Evolutionary conservation across 2,329 filamentous ascomycete genomes (phyloP), one percentile per base, ranked within the genome.

Genomic region (Hypoxylon sp.): DNA sequence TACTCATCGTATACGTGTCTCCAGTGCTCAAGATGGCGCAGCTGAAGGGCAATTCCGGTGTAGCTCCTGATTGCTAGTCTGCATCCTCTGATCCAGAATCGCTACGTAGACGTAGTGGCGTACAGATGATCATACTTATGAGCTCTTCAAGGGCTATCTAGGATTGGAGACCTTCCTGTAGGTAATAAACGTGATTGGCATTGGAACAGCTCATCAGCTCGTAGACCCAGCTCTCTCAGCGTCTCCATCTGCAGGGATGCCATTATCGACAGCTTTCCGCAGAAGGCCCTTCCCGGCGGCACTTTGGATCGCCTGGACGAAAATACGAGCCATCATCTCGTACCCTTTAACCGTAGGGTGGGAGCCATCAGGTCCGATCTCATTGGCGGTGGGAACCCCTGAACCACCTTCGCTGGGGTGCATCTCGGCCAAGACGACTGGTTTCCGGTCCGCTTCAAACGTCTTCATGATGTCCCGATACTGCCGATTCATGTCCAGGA

Each of bases 401-500:
- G 69, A 53, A 0, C 51, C 61, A 17, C 65, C 70, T 11, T 71
- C 58, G 50, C 64, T 66, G 5, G 69, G 70, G 54, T 73, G 70
- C 74, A 75, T 74, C 56, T 76, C 74, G n/a, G 73, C 72, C 25
- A 76, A 55, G 17, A 76, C 70, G 22, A 76, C 73, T 0, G 71
- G 66, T 44, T 73, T 74, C 13, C 61, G 51, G 10, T 72, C 69
- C 22, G 66, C 65, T 35, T 72, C 64, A 11, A 72, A 61, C 14
- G 64, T 70, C 60, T 71, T 64, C 65, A 68, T 55, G 27, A 76
- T 62, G 13, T 59, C 56, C 6, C 73, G 72, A 17, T 74, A 69
- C 61, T 75, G 73, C 46, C 35, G 40, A 49, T 76, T 76, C 61
- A 75, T 72, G 22, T 70, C 69, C n/a, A 72, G 22, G 22, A 72